Evolutionary conservation across 2,329 filamentous ascomycete species (phyloP).

Genomic region (Lecanoromycetidae sp.): DNA sequence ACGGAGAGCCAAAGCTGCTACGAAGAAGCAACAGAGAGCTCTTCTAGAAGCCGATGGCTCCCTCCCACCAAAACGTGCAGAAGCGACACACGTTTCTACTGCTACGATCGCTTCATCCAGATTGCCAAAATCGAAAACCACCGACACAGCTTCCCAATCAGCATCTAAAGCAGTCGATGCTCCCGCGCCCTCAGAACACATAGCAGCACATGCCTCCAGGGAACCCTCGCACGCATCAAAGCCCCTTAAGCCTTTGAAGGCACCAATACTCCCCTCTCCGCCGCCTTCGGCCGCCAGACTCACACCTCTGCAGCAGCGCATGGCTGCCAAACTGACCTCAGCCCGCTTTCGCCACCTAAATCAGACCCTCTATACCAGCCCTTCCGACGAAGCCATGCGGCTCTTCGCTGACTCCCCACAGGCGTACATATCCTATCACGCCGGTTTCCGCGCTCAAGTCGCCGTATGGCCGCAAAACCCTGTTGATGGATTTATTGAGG

Average conservation of each 20-base stretch:
- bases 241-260: constrained; percentile 6
- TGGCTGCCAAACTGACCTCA: constrained; percentile 89
- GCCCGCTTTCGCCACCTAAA: constrained; percentile 96
- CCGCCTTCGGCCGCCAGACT: constrained; percentile 47
- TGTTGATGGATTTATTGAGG: constrained; percentile 69
- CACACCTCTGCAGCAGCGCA: constrained; percentile 83
- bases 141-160: too few species aligned
- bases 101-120: background rate
- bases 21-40: constrained; percentile 5
- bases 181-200: too few species aligned
- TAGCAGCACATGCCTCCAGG: too few species aligned
- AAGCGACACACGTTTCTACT: background rate
- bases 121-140: background rate
- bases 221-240: background rate
- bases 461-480: constrained; percentile 95
- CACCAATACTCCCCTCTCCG: constrained; percentile 20
- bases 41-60: constrained; percentile 7
- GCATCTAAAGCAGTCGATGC: too few species aligned
- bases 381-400: constrained; percentile 67
- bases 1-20: constrained; percentile 9
- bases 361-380: constrained; percentile 87
- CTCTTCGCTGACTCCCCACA: constrained; percentile 78
- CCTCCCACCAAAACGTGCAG: constrained; percentile 6
- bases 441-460: constrained; percentile 90
- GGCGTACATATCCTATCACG: constrained; percentile 93